These are phyloP conservation scores for Penicillium desertorum DNA, from an alignment of 495 filamentous ascomycete genomes.

Conservation along the genomic window DNA sequence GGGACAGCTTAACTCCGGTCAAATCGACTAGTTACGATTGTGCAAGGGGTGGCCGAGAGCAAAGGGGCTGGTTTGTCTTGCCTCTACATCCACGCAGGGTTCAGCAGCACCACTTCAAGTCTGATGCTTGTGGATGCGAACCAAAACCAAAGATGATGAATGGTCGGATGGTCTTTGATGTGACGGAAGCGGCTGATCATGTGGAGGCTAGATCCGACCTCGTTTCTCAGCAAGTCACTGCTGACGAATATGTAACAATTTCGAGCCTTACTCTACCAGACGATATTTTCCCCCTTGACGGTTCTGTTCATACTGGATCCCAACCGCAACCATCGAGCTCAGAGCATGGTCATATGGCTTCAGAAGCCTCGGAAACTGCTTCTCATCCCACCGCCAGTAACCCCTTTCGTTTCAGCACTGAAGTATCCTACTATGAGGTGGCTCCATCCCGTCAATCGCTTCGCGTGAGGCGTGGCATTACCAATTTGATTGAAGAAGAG, in stretches of 20 bases:
- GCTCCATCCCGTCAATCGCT: background rate
- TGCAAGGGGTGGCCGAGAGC: constrained; percentile 16
- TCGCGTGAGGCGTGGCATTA: constrained; percentile 7
- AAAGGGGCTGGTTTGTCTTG: constrained; percentile 50
- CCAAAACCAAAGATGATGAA: constrained; percentile 24
- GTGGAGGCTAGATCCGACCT: constrained; percentile 30
- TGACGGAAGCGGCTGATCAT: constrained; percentile 27
- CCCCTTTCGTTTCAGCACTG: background rate
- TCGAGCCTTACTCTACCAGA: constrained; percentile 13
- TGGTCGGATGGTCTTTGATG: constrained; percentile 29
- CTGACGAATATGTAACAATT: background rate
- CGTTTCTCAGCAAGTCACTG: background rate
- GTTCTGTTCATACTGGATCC: constrained; percentile 16
- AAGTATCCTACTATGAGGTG: background rate
- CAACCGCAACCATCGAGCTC: background rate
- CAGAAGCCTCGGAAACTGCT: background rate
- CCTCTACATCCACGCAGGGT: constrained; percentile 52
- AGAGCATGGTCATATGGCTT: background rate
- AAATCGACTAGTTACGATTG: constrained; percentile 32
- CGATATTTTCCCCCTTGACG: constrained; percentile 36
- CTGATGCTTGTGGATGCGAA: constrained; percentile 49
- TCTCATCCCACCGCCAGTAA: background rate
- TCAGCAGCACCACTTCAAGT: constrained; percentile 29
- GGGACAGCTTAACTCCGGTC: constrained; percentile 40
- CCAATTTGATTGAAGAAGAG: constrained; percentile 21